A percentile compares a stretch with the other conserved stretches of the same genome.
These are phyloP conservation scores for Flammula alnicola DNA, from an alignment of 1,284 basidiomycete species.

Conservation along the genomic window DNA sequence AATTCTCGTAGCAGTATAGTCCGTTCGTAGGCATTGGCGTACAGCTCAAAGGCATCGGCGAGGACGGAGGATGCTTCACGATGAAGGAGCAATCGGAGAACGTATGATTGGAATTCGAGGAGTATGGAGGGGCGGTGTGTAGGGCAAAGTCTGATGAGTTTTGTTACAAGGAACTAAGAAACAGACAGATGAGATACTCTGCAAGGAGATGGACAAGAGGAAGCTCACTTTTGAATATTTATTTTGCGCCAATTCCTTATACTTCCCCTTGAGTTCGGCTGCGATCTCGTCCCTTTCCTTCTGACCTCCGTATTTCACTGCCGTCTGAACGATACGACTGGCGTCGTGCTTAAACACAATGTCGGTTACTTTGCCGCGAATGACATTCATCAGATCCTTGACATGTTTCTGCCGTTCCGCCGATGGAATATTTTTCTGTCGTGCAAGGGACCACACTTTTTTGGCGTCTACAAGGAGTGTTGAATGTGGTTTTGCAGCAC, in stretches of 20 bases:
- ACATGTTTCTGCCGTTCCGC: constrained; percentile 79
- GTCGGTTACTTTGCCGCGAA: constrained; percentile 81
- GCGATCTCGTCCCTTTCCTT: constrained; percentile 81
- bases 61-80: constrained; percentile 82
- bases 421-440: constrained; percentile 72
- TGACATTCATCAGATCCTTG: constrained; percentile 69
- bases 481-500: constrained; percentile 80
- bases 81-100: constrained; percentile 79
- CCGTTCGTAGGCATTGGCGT: constrained; percentile 83
- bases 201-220: constrained; percentile 1
- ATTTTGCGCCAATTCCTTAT: constrained; percentile 77
- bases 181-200: background rate
- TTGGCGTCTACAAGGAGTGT: constrained; percentile 76
- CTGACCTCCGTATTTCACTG: constrained; percentile 84
- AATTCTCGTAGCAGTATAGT: constrained; percentile 82
- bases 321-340: constrained; percentile 85
- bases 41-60: constrained; percentile 86
- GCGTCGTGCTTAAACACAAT: constrained; percentile 91
- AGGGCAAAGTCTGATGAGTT: constrained; percentile 81
- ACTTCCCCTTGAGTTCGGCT: constrained; percentile 79
- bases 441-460: constrained; percentile 80
- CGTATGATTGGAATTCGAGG: constrained; percentile 73
- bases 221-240: constrained; percentile 83
- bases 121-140: constrained; percentile 74
- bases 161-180: constrained; percentile 79